phyloP scores from a whole-genome alignment of 2,329 filamentous ascomycete species.

The Pyricularia grisea region DNA sequence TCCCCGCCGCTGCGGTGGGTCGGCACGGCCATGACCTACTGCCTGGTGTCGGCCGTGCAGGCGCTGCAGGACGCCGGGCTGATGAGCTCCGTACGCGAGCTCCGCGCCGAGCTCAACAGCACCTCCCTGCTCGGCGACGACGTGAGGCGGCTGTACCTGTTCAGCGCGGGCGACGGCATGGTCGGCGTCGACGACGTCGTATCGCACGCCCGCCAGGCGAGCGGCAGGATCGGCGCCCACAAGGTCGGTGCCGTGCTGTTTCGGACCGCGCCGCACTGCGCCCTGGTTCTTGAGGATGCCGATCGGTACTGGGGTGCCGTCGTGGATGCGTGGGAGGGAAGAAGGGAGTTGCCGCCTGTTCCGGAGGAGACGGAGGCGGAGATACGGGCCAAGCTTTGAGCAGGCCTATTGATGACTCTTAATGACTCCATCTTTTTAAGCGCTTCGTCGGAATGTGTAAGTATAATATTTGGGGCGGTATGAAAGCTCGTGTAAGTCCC shows the following conservation, averaged over 20 bases:
- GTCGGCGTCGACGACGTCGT: neutral
- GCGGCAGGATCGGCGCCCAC: neutral
- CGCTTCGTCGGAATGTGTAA: no score
- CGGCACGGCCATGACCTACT: neutral
- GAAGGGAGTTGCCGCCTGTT: neutral
- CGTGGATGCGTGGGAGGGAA: neutral
- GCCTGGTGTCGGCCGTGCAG: neutral
- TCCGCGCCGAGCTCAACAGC: constrained; percentile 1
- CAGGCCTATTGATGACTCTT: neutral
- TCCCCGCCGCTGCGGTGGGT: neutral
- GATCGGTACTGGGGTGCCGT: neutral
- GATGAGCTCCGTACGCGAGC: neutral
- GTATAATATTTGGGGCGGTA: no score
- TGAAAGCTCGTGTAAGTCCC: no score
- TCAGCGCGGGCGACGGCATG: neutral
- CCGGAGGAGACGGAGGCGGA: neutral
- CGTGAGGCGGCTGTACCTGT: neutral
- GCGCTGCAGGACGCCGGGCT: neutral
- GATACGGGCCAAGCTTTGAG: neutral
- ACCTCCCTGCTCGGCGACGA: neutral
- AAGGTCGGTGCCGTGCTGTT: neutral
- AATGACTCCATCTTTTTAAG: neutral
- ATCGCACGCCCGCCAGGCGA: neutral
- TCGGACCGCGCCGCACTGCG: neutral
- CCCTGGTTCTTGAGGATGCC: neutral